Base-by-base conservation (phyloP, 179 eudicot genomes). In the Beta corolliflora region DNA sequence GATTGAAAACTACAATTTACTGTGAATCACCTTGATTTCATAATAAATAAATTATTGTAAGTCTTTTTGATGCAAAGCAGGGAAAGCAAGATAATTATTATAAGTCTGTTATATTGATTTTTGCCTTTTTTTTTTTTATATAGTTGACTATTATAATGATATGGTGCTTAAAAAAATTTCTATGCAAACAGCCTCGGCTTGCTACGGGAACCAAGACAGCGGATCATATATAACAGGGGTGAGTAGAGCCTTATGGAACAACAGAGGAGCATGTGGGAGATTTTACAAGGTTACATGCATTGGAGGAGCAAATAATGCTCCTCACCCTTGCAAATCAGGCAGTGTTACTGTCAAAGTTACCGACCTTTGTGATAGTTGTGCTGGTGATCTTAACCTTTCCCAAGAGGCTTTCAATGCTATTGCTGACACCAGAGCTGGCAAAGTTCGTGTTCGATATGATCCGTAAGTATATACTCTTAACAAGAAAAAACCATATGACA, bases 301-400 rank as follows among this genome's bases (percentile, higher is more conserved):
- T 9, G 74, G 48, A 18, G 66, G 53, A 36, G 67, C 78, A 3
- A 75, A 75, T 36, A 2, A 16, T 13, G 50, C 66, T 8, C 67
- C 78, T 75, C 67, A 41, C 53, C 78, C 78, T 19, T 75, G 78
- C 54, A 75, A 56, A 18, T 5, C 12, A 59, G 18, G 67, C 7
- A 75, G 78, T 56, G 67, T 75, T 58, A 7, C 6, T 41, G 66
- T 75, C 31, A 75, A 58, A 58, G 66, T 75, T 75, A 58, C 66
- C 4, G 67, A 75, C 29, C 58, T 54, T 0, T 74, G 65, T 8
- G 63, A 44, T 16, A 74, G 67, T 59, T 75, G 78, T 75, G 67
- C 67, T 19, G 78, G 78, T 58, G 78, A 75, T 58, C 50, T 75
- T 59, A 75, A 74, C 52, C 77, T 74, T 74, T 74, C 77, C 16